Percentiles rank a stretch among this genome's conserved stretches.
Conservation (phyloP, 176 grass and related monocot species). For the Oryza meyeriana region DNA sequence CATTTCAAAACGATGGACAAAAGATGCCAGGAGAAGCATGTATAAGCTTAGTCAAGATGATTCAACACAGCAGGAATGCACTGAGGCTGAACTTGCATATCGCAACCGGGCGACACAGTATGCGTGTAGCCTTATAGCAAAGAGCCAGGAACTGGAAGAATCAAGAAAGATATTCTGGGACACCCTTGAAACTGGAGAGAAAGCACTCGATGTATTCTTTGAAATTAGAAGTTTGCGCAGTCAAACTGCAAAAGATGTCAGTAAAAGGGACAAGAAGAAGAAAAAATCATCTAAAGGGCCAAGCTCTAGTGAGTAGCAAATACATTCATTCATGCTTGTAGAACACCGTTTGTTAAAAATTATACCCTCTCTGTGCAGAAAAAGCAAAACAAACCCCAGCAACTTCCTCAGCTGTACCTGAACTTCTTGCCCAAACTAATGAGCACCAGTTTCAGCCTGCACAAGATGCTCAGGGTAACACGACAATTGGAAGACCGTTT, state of each 20-base stretch:
- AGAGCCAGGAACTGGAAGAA: conserved; percentile 72
- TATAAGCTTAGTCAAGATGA: conserved; percentile 67
- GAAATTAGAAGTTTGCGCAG: conserved; percentile 66
- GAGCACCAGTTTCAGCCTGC: conserved; percentile 55
- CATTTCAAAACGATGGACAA: conserved; percentile 81
- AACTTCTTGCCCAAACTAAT: conserved; percentile 42
- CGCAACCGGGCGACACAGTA: conserved; percentile 68
- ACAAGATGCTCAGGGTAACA: conserved; percentile 54
- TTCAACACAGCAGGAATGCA: conserved; percentile 58
- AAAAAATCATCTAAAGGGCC: conserved; percentile 53
- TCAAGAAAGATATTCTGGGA: conserved; percentile 86
- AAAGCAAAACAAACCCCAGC: conserved; percentile 41
- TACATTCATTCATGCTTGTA: conserved; percentile 23
- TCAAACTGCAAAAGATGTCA: conserved; percentile 65
- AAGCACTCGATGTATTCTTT: conserved; percentile 70
- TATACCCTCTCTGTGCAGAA: conserved; percentile 33
- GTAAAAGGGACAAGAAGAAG: conserved; percentile 57
- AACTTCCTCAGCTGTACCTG: conserved; percentile 38
- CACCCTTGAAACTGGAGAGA: conserved; percentile 74
- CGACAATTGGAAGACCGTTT: conserved; percentile 58
- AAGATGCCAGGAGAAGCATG: conserved; percentile 73
- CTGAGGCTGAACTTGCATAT: conserved; percentile 73
- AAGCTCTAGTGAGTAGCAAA: conserved; percentile 54
- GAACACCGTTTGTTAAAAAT: conserved; percentile 22
- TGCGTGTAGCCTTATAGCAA: conserved; percentile 60